Evolutionary conservation across 2,329 filamentous ascomycete genomes (phyloP).

Genomic region (Pseudogymnoascus sp.): DNA sequence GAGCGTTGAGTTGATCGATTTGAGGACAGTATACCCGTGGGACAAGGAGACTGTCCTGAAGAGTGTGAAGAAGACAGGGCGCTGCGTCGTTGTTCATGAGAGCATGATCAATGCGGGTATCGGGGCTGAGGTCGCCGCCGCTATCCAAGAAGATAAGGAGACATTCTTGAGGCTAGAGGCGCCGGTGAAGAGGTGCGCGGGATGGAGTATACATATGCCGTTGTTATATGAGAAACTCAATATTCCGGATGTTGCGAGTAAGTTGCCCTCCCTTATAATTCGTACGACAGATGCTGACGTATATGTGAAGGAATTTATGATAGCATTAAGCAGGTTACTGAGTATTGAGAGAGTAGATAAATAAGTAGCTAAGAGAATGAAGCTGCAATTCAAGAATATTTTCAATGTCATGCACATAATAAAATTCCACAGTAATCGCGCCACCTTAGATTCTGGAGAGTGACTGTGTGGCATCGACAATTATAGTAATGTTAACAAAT

Average conservation of each 20-base stretch:
- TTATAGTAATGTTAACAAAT: neutral
- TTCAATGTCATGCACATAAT: neutral
- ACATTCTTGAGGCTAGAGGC: conserved; percentile 62
- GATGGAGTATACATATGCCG: conserved; percentile 61
- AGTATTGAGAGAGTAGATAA: conserved; percentile 18
- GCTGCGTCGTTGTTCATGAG: conserved; percentile 64
- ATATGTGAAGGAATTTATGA: conserved; percentile 26
- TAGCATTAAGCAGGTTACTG: conserved; percentile 25
- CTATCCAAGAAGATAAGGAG: conserved; percentile 52
- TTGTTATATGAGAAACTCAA: conserved; percentile 57
- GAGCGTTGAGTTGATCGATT: conserved; percentile 60
- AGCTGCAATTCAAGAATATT: neutral
- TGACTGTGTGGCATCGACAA: neutral
- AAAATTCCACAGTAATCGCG: neutral
- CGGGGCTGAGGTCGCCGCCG: conserved; percentile 63
- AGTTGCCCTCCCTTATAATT: conserved; percentile 29
- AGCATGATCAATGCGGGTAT: conserved; percentile 68
- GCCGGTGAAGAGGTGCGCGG: conserved; percentile 60
- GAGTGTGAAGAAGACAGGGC: conserved; percentile 61
- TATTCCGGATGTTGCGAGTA: conserved; percentile 61
- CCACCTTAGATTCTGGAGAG: neutral
- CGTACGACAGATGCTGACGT: conserved; percentile 13
- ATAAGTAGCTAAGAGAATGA: neutral
- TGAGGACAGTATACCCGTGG: conserved; percentile 67
- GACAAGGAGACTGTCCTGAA: conserved; percentile 56